Evolutionary conservation across 169 alveolate genomes (phyloP), one percentile per base, ranked within the genome.

Genomic region (Plasmodium yoelii): DNA sequence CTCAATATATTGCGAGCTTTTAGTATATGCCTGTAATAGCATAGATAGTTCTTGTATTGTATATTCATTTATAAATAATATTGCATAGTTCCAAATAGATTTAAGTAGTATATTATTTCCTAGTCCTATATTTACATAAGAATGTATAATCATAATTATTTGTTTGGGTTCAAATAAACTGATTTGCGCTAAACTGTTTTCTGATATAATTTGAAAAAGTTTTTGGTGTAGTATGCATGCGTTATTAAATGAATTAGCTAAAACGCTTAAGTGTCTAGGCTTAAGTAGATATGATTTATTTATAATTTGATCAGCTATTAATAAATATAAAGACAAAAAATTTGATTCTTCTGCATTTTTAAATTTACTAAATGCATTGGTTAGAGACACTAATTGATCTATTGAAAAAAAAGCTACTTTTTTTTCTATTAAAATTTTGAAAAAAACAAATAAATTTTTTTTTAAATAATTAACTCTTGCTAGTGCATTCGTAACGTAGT

Each of bases 301-400:
- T 65, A 80, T 80, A 26, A 80, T 55, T 65, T 80, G 19, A 8
- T 80, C 82, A 24, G 90, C 84, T 64, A 80, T 51, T 59, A 68
- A 47, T 55, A 80, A 12, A 51, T 34, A 80, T 80, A 80, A 67
- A 5, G 90, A 65, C 18, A 80, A 55, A 26, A 65, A 80, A 51
- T 80, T 80, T 5, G 74, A 22, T 60, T 80, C 73, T 80, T 80
- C 90, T 34, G 90, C 90, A 80, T 61, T 80, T 80, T 80, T 80
- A 46, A 80, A 80, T 65, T 80, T 80, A 39, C 90, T 80, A 47
- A 55, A 80, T 47, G 90, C 90, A 67, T 80, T 80, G 1, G 65
- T 67, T 67, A 80, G 51, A 18, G 90, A 80, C 1, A 80, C 90
- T 13, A 80, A 46, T 47, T 80, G 84, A 49, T 80, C 90, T 53